Base-by-base conservation (phyloP, 192 early-diverging fungal species). In the Entophlyctis luteolus region DNA sequence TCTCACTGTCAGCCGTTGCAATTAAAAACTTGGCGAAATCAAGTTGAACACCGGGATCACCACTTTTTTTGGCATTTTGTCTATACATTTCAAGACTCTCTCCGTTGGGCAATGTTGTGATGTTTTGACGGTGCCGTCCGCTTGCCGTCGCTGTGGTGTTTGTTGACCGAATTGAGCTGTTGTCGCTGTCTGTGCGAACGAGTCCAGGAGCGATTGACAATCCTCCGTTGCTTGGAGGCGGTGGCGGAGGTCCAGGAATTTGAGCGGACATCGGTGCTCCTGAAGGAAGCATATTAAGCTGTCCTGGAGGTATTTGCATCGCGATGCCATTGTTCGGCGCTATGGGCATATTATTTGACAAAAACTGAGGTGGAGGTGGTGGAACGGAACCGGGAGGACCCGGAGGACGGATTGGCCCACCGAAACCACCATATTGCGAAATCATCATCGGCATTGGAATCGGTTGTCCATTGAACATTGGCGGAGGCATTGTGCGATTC, bases 11-110 rank as follows among this genome's bases (percentile, higher is more conserved):
- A 1, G 89, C 90, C 3, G 88, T 84, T 52, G 90, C 86, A 25
- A 97, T 85, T 35, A 97, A 70, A 55, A 91, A 91, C 67, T 91
- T 89, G 37, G 90, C 96, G 79, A 95, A 95, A 27, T 66, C 63
- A 8, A 66, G 36, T 38, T 66, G 63, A 22, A 66, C 63, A 22
- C 20, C 63, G 6, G 63, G 63, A 23, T 66, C 63, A 4, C 45
- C 45, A 34, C 63, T 66, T 37, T 66, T 66, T 38, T 54, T 66
- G 1, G 63, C 63, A 54, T 66, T 66, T 39, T 66, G 63, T 16
- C 63, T 48, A 54, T 66, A 66, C 63, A 55, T 28, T 54, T 66
- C 63, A n/a, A 66, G 29, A 66, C 52, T 66, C 0, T 66, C 63
- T 23, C 63, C 63, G 28, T 32, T 39, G 20, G 48, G 63, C 22